These are phyloP conservation scores for Mycena capillaripes DNA, from an alignment of 768 basidiomycete genomes.

Conservation along the genomic window DNA sequence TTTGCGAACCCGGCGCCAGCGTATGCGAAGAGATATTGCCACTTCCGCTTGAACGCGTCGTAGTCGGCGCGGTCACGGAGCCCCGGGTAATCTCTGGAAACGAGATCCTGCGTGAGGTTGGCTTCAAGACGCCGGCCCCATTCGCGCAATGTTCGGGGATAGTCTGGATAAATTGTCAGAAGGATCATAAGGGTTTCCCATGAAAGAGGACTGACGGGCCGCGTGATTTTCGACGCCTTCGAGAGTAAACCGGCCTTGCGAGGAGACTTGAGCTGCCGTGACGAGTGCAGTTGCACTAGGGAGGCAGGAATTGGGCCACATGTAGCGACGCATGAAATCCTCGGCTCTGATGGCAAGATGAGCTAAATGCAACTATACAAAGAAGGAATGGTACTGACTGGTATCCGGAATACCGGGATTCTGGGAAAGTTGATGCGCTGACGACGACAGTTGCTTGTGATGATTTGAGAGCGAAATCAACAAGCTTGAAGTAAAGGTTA, in stretches of 20 bases:
- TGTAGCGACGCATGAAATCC: slow-evolving; percentile 90
- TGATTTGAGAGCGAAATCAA: slow-evolving; percentile 83
- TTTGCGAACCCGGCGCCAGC: slow-evolving; percentile 85
- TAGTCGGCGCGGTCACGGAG: slow-evolving; percentile 70
- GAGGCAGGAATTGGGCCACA: slow-evolving; percentile 92
- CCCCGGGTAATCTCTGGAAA: slow-evolving; percentile 72
- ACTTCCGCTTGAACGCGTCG: slow-evolving; percentile 83
- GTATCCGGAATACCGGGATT: slow-evolving; percentile 75
- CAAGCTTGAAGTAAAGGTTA: slow-evolving; percentile 79
- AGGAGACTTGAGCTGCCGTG: slow-evolving; percentile 76
- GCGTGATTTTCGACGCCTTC: slow-evolving; percentile 90
- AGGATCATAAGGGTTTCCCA: background rate
- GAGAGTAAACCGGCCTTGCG: slow-evolving; percentile 83
- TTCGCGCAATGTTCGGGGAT: slow-evolving; percentile 93
- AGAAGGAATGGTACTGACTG: slow-evolving; percentile 63
- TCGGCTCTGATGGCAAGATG: slow-evolving; percentile 63
- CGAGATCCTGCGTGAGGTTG: slow-evolving; percentile 71
- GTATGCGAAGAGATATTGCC: slow-evolving; percentile 88
- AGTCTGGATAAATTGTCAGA: slow-evolving; percentile 58
- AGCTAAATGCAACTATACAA: slow-evolving; percentile 12
- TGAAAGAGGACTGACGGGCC: slow-evolving; percentile 66
- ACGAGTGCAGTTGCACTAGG: slow-evolving; percentile 89
- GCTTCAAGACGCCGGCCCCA: slow-evolving; percentile 85
- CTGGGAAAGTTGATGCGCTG: slow-evolving; percentile 79
- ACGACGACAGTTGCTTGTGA: slow-evolving; percentile 77